These are phyloP conservation scores for Herpetomonas tarakana DNA, from an alignment of 208 protist genomes.

Conservation along the genomic window DNA sequence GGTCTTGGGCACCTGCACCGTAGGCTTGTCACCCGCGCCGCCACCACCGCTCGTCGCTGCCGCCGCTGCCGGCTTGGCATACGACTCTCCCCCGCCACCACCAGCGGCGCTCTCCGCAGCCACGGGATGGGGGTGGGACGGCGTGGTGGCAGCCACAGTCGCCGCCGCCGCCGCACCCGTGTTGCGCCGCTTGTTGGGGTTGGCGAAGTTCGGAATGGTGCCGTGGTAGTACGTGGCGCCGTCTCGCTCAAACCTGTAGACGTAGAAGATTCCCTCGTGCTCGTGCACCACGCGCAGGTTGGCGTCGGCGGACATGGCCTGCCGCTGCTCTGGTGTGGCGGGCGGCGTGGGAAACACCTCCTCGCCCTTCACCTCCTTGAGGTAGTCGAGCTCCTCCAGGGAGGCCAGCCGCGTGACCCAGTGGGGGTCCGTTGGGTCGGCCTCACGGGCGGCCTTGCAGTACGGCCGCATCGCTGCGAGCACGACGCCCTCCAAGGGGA, in stretches of 20 bases:
- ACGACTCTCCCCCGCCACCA: no score
- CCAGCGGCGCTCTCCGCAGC: neutral
- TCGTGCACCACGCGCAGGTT: conserved; percentile 46
- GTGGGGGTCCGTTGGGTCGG: conserved; percentile 38
- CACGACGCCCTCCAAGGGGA: conserved; percentile 74
- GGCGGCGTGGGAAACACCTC: conserved; percentile 17
- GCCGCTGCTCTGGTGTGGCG: conserved; percentile 19
- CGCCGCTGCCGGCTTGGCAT: neutral
- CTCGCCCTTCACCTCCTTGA: conserved; percentile 9
- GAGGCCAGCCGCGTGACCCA: conserved; percentile 44
- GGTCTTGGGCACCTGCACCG: conserved; percentile 12
- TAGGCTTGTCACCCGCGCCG: neutral
- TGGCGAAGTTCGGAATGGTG: conserved; percentile 81
- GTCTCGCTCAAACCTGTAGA: conserved; percentile 71
- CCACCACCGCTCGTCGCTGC: neutral
- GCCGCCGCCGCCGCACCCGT: neutral
- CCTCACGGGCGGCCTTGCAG: conserved; percentile 70
- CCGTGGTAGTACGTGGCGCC: conserved; percentile 76
- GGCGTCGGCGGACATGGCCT: conserved; percentile 12
- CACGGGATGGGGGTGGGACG: neutral
- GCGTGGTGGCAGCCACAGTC: neutral
- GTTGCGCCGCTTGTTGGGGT: conserved; percentile 60
- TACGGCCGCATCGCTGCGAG: conserved; percentile 75
- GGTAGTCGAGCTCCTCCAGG: conserved; percentile 7
- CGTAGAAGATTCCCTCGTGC: conserved; percentile 69